Evolutionary conservation across 768 basidiomycete genomes (phyloP).

Genomic region (Obba rivulosa): DNA sequence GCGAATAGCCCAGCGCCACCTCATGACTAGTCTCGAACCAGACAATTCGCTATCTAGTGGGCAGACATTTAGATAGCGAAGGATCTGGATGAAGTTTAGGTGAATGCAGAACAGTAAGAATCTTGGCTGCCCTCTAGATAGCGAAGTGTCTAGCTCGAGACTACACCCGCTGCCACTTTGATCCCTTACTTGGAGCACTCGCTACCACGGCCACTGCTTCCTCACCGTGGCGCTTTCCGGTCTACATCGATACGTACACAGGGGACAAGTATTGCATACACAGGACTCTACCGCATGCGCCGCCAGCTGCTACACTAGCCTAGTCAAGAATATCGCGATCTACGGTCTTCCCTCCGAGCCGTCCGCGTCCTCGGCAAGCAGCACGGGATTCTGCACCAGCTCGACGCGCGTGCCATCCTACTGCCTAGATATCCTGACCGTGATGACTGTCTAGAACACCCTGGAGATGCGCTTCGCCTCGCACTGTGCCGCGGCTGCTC

Average conservation of each 20-base stretch:
- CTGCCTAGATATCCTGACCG: neutral
- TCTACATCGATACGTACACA: slow-evolving; percentile 39
- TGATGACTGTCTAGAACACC: slow-evolving; percentile 18
- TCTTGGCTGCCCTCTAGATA: too few species aligned
- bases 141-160: too few species aligned
- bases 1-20: too few species aligned
- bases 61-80: too few species aligned
- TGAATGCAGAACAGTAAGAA: too few species aligned
- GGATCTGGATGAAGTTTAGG: too few species aligned
- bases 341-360: slow-evolving; percentile 38
- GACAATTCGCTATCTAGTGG: too few species aligned
- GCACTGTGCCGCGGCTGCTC: slow-evolving; percentile 32
- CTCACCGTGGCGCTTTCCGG: neutral
- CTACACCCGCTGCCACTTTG: too few species aligned
- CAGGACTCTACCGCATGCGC: slow-evolving; percentile 25
- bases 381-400: slow-evolving; percentile 32
- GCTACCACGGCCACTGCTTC: too few species aligned
- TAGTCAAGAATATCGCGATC: slow-evolving; percentile 32
- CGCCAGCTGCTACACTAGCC: slow-evolving; percentile 25
- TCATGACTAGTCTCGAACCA: too few species aligned
- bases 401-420: slow-evolving; percentile 28
- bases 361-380: slow-evolving; percentile 36
- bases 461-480: slow-evolving; percentile 28
- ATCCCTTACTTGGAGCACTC: too few species aligned
- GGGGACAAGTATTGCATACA: slow-evolving; percentile 29